Conservation (phyloP, 495 filamentous ascomycete genomes). For the Sordaria brevicollis region DNA sequence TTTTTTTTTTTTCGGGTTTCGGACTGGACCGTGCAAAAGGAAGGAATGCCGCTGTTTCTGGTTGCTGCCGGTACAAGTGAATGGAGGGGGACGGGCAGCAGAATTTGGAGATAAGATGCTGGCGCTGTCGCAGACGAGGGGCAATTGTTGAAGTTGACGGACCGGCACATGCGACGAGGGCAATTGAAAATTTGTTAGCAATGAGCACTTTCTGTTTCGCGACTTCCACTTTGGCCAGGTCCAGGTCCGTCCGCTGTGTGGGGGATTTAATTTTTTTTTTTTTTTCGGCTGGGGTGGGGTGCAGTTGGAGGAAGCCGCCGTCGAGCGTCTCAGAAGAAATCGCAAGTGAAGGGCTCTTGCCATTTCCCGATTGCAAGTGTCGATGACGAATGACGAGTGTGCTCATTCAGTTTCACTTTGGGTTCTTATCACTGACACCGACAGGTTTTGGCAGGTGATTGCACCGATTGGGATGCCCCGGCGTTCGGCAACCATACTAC, state of each 20-base stretch:
- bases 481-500: background rate
- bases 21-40: background rate
- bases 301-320: background rate
- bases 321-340: background rate
- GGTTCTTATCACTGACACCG: background rate
- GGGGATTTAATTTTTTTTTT: background rate
- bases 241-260: background rate
- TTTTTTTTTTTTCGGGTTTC: background rate
- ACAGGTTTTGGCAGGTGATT: background rate
- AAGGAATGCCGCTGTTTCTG: background rate
- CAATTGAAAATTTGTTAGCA: background rate
- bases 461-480: background rate
- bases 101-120: background rate
- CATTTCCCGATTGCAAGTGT: background rate
- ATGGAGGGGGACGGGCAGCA: background rate
- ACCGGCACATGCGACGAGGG: background rate
- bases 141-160: background rate
- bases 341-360: background rate
- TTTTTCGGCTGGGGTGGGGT: background rate
- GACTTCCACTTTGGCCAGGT: background rate
- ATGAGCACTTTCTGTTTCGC: background rate
- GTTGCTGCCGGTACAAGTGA: background rate
- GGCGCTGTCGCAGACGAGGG: background rate
- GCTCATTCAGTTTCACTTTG: background rate
- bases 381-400: background rate